Conservation (phyloP, 1,284 basidiomycete species). For the Malassezia vespertilionis region DNA sequence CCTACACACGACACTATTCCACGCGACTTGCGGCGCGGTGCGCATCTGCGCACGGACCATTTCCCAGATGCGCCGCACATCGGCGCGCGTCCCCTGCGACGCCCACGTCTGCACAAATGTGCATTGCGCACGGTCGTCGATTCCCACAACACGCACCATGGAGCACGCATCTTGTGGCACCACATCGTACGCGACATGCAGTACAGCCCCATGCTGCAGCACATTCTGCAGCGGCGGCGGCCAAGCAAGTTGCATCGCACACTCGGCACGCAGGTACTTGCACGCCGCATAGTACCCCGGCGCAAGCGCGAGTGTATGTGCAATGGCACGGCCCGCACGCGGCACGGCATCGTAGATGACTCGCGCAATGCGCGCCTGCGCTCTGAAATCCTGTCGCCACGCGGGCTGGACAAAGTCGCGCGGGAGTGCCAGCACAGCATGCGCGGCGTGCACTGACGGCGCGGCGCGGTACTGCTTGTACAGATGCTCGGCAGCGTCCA, state of each 20-base stretch:
- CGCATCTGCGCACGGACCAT: neutral
- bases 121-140: conserved; percentile 8
- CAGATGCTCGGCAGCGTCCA: neutral
- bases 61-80: conserved; percentile 6
- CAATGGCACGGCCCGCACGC: neutral
- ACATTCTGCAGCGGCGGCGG: neutral
- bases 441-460: neutral
- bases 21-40: neutral
- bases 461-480: neutral
- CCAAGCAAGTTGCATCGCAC: neutral
- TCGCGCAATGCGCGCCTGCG: neutral
- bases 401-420: neutral
- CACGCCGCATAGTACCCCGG: conserved; percentile 2
- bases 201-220: conserved; percentile 8
- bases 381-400: neutral
- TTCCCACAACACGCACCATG: conserved; percentile 1
- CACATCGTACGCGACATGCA: conserved; percentile 16
- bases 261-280: neutral
- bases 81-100: neutral
- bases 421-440: neutral
- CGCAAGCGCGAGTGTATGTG: neutral
- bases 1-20: conserved; percentile 11
- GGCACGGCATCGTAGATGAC: neutral
- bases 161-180: conserved; percentile 8
- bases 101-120: neutral